Base-by-base conservation (phyloP, 2,329 filamentous ascomycete species). In the Colletotrichum simmondsii region DNA sequence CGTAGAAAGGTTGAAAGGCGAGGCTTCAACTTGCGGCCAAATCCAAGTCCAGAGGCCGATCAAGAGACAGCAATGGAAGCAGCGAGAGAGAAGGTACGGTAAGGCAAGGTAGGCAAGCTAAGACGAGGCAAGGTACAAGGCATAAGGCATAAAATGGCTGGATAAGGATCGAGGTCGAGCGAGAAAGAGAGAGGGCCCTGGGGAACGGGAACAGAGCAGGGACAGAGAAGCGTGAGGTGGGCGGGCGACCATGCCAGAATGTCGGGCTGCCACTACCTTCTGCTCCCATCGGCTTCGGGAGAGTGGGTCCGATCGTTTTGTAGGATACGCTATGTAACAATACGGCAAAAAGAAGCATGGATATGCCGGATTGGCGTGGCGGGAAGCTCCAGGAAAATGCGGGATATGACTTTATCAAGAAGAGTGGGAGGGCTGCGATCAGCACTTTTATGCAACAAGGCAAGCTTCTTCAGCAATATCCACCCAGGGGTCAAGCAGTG, bases 391-490 rank as follows among this genome's bases (percentile, higher is more conserved):
- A 65, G 14, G n/a, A 32, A 32, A 57, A 12, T 28, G 56, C 71
- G 56, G 66, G 56, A 37, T 71, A 73, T 73, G 68, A 66, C 30
- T 10, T 19, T 70, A 73, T 4, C 14, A 24, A 16, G 24, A 57
- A 22, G 26, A 49, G 46, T 35, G 14, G 26, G 22, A 26, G 28
- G n/a, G 56, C 63, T n/a, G 56, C 53, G 54, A 70, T 72, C 70
- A 61, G 60, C 54, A 22, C 14, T 57, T 56, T 24, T 71, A 73
- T 73, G 66, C 71, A 71, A 65, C 61, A 71, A 73, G 56, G 52
- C 71, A 71, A 65, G 35, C 56, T 71, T 72, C 70, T 70, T 73
- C 71, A 73, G 54, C 71, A 58, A 65, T 57, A 46, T 60, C 70
- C 59, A 22, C 35, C 70, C 53, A 68, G 71, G 70, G 71, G 60